These are phyloP conservation scores for Oidiodendron maius DNA, from an alignment of 495 filamentous ascomycete species.

Conservation along the genomic window DNA sequence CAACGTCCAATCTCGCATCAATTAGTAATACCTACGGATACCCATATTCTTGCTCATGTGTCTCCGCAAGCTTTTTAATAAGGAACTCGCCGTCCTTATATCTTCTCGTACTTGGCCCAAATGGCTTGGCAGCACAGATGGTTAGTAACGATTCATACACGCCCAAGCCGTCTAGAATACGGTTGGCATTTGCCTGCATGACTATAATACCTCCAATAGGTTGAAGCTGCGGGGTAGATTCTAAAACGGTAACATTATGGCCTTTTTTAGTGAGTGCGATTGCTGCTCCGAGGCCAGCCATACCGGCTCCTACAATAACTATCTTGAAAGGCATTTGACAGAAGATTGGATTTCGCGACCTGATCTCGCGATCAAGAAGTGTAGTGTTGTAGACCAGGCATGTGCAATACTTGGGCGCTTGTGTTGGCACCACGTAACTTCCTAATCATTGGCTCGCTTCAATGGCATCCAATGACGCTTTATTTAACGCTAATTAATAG, in stretches of 20 bases:
- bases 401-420: too few relatives aligned
- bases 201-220: slow-evolving; percentile 3
- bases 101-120: slow-evolving; percentile 1
- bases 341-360: too few relatives aligned
- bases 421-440: too few relatives aligned
- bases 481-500: too few relatives aligned
- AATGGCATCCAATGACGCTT: too few relatives aligned
- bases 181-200: slow-evolving; percentile 3
- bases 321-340: slow-evolving; percentile 6
- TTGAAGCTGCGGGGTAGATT: not conserved
- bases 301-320: slow-evolving; percentile 2
- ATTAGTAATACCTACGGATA: not conserved
- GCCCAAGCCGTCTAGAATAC: not conserved
- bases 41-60: not conserved
- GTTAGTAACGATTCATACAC: not conserved
- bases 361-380: too few relatives aligned
- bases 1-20: not conserved
- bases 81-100: slow-evolving; percentile 3
- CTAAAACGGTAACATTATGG: slow-evolving; percentile 1
- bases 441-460: too few relatives aligned
- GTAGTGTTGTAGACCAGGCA: too few relatives aligned
- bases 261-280: not conserved
- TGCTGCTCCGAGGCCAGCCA: slow-evolving; percentile 3
- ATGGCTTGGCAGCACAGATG: not conserved
- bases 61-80: not conserved